Evolutionary conservation across 495 filamentous ascomycete species (phyloP).

Genomic region (Cryomyces minteri): DNA sequence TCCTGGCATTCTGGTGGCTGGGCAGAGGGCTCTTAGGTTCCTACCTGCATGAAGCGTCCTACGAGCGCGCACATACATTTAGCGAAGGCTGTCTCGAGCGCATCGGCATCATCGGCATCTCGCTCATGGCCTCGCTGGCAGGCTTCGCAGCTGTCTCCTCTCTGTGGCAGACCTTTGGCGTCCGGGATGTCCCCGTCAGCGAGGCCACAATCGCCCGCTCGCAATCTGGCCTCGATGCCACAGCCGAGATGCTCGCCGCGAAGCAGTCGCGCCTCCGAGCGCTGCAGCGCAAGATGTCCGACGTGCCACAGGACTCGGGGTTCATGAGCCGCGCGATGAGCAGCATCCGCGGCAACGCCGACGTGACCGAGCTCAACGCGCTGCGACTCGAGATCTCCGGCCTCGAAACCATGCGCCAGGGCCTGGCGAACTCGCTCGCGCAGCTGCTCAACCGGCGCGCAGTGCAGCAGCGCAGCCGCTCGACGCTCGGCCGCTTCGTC

Average conservation of each 20-base stretch:
- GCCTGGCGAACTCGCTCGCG: conserved; percentile 40
- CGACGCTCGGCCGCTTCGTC: conserved; percentile 38
- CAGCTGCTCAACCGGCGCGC: conserved; percentile 36
- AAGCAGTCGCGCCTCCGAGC: conserved; percentile 49
- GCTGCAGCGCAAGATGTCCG: conserved; percentile 43
- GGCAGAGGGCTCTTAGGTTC: conserved; percentile 43
- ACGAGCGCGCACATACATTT: conserved; percentile 25
- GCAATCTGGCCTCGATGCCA: conserved; percentile 53
- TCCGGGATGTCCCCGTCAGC: conserved; percentile 27
- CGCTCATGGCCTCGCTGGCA: conserved; percentile 62
- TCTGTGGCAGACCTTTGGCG: conserved; percentile 63
- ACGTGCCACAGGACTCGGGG: conserved; percentile 26
- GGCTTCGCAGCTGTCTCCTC: conserved; percentile 68
- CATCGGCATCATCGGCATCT: conserved; percentile 65
- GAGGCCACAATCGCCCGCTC: conserved; percentile 55
- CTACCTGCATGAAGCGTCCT: conserved; percentile 18
- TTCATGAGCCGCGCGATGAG: conserved; percentile 52
- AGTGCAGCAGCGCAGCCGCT: conserved; percentile 42
- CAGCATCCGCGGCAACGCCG: conserved; percentile 38
- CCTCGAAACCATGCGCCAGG: conserved; percentile 52
- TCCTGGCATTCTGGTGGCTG: conserved; percentile 54
- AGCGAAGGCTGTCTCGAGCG: conserved; percentile 58
- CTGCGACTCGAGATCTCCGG: conserved; percentile 62
- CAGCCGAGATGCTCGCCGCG: conserved; percentile 50
- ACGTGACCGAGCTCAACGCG: conserved; percentile 42